phyloP scores from a whole-genome alignment of 805 yeast genomes.

The Torulaspora delbrueckii region DNA sequence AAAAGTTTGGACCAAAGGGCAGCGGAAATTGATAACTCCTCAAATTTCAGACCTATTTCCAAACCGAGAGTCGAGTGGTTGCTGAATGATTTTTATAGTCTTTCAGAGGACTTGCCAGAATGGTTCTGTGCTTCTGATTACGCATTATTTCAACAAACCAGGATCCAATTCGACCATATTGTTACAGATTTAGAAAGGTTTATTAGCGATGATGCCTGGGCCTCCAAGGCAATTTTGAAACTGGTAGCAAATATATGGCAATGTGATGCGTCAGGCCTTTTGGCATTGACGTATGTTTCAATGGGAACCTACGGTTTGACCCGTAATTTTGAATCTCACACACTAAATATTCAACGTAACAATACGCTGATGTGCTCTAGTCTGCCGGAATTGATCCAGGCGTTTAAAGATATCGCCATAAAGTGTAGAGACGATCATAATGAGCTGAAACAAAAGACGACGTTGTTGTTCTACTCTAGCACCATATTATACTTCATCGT shows the following conservation, averaged over 20 bases:
- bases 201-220: conserved; percentile 18
- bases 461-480: conserved; percentile 23
- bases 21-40: conserved; percentile 23
- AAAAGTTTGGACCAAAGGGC: conserved; percentile 36
- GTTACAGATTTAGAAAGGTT: conserved; percentile 12
- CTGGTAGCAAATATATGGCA: conserved; percentile 4
- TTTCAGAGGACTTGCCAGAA: conserved; percentile 42
- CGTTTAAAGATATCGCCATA: conserved; percentile 22
- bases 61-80: conserved; percentile 44
- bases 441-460: conserved; percentile 20
- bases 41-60: conserved; percentile 29
- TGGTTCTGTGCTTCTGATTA: conserved; percentile 42
- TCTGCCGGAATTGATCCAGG: conserved; percentile 13
- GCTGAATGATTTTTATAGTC: conserved; percentile 35
- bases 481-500: conserved; percentile 26
- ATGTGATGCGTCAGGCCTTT: conserved; percentile 10
- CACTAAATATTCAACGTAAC: conserved; percentile 21
- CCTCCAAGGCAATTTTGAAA: conserved; percentile 6
- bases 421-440: conserved; percentile 24
- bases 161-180: conserved; percentile 16
- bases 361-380: conserved; percentile 16
- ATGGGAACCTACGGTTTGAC: conserved; percentile 24
- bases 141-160: conserved; percentile 13
- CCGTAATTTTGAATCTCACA: conserved; percentile 15
- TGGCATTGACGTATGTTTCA: conserved; percentile 26